Base-by-base conservation (phyloP, 2,329 filamentous ascomycete species). In the Ophiostoma perfectum region DNA sequence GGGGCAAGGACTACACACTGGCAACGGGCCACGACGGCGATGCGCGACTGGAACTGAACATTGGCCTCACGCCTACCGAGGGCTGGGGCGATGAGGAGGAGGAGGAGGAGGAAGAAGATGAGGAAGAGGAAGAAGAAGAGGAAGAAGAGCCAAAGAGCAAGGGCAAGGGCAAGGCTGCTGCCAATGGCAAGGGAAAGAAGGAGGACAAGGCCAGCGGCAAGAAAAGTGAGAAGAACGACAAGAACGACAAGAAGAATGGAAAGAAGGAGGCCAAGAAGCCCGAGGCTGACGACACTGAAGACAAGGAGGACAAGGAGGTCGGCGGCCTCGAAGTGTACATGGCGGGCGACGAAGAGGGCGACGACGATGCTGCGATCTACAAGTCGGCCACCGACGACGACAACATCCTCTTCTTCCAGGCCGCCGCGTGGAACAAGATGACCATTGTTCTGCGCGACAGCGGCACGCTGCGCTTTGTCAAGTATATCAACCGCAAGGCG, bases 251-350 rank as follows among this genome's bases (percentile, higher is more conserved):
- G 14, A 60, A 71, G 11, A 76, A n/a, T 27, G n/a, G 6, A 5
- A 14, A 63, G 16, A 16, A 63, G 52, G 49, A 78, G 69, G 70
- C 67, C 41, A 77, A 78, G 68, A 73, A 72, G 6, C 77, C 60
- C 64, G 73, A 73, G 41, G 62, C 74, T 3, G 65, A 69, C 14
- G 70, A 67, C 36, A 65, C 73, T 7, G 62, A 70, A 9, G 77
- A 78, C 70, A 70, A 67, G 39, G 78, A 78, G 68, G 73, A 71
- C 11, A 76, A 75, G 67, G 74, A 74, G 3, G 86, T 91, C 1
- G 91, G 91, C 68, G 91, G 91, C 44, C 90, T 92, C 76, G 90
- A 93, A 75, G 90, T 97, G 70, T 97, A 97, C 83, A 97, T 97
- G 93, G 93, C 92, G 0, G 91, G 90, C 66, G 91, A 93, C 65